Evolutionary conservation across 164 flowering plant species (phyloP).

Genomic region (Santalum album): DNA sequence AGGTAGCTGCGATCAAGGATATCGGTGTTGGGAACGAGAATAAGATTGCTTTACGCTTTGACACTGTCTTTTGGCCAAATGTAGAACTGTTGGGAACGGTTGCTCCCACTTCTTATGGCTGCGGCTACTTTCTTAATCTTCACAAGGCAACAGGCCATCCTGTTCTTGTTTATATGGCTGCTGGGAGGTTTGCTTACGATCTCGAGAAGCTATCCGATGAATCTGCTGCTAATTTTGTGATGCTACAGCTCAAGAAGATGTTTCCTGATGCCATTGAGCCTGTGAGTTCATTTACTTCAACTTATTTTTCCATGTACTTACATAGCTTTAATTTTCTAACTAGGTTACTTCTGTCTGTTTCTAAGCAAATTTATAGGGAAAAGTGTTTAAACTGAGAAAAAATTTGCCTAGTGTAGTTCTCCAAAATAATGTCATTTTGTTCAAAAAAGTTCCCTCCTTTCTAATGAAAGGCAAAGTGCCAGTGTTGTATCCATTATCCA

Average conservation of each 20-base stretch:
- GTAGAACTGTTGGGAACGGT: conserved; percentile 73
- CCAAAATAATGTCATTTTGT: no score
- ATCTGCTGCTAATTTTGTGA: conserved; percentile 56
- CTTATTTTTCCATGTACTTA: no score
- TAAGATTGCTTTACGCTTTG: conserved; percentile 73
- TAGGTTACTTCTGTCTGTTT: no score
- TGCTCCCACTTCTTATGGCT: conserved; percentile 66
- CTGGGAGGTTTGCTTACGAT: conserved; percentile 77
- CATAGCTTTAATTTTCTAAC: background rate
- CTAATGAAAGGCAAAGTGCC: no score
- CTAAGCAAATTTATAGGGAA: no score
- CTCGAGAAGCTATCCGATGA: conserved; percentile 75
- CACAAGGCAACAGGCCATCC: conserved; percentile 93
- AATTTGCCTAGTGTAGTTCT: no score
- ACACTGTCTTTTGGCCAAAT: conserved; percentile 80
- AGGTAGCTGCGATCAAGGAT: conserved; percentile 66
- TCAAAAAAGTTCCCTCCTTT: no score
- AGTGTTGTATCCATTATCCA: no score
- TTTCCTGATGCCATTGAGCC: conserved; percentile 72
- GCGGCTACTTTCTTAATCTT: conserved; percentile 92
- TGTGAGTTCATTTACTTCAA: conserved; percentile 29
- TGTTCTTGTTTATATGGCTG: conserved; percentile 88
- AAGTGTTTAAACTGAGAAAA: no score
- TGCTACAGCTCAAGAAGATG: conserved; percentile 82
- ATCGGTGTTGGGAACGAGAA: conserved; percentile 85